phyloP scores from a whole-genome alignment of 2,329 filamentous ascomycete species.

The Ascochyta rabiei region DNA sequence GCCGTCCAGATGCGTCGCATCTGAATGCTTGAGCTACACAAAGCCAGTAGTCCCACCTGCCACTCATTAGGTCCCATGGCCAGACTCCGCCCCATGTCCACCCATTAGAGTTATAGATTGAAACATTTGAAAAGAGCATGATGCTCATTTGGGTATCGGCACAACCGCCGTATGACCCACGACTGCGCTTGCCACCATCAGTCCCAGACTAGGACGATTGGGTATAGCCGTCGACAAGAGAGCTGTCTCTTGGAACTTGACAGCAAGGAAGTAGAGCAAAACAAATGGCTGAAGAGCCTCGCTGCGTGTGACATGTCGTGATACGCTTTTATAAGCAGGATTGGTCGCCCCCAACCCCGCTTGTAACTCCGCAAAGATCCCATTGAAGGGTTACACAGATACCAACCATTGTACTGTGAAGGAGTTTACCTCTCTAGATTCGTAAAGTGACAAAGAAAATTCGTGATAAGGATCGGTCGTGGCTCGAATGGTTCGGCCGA shows the following conservation, averaged over 20 bases:
- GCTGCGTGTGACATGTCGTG: constrained; percentile 33
- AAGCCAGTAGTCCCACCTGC: constrained; percentile 20
- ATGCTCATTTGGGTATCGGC: constrained; percentile 17
- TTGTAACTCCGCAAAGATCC: constrained; percentile 29
- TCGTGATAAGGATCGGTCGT: constrained; percentile 45
- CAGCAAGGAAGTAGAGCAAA: constrained; percentile 24
- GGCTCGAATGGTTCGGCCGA: constrained; percentile 36
- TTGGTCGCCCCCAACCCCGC: constrained; percentile 9
- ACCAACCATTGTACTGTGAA: constrained; percentile 20
- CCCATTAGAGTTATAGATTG: constrained; percentile 32
- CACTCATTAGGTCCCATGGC: constrained; percentile 23
- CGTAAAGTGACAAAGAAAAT: constrained; percentile 42
- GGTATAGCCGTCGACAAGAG: constrained; percentile 45
- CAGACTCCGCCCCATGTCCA: constrained; percentile 12
- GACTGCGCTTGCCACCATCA: constrained; percentile 40
- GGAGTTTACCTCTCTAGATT: constrained; percentile 30
- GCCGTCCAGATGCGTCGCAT: constrained; percentile 13
- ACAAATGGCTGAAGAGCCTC: constrained; percentile 43
- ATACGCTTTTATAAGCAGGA: constrained; percentile 29
- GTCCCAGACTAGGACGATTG: constrained; percentile 29
- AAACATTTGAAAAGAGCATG: constrained; percentile 24
- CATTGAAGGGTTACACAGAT: constrained; percentile 29
- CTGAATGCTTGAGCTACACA: constrained; percentile 15
- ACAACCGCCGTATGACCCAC: constrained; percentile 22
- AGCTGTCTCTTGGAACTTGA: constrained; percentile 35